Base-by-base conservation (phyloP, 495 filamentous ascomycete species). In the Penicillium silybi region DNA sequence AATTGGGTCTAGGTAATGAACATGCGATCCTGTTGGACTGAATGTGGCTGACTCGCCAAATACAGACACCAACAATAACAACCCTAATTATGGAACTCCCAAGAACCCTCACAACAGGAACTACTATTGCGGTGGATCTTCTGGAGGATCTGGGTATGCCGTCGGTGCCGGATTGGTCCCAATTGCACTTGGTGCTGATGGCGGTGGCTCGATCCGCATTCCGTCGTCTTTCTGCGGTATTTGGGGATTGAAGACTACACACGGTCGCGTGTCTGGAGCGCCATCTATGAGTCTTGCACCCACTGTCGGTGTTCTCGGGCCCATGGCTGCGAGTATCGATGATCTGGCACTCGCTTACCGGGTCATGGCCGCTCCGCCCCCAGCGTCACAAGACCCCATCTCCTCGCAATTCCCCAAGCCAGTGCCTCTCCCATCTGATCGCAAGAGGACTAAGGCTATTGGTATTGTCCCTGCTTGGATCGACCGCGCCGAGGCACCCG, bases 41-140 rank as follows among this genome's bases (percentile, higher is more conserved):
- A 5, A 11, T 22, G 32, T 17, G n/a, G 41, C 18, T 16, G 26
- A 35, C 13, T 48, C 34, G n/a, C 44, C 56, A 22, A 54, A 22
- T 18, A 46, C 62, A 80, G 89, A 92, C 57, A 90, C 85, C 8
- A 89, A 83, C 20, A 90, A 91, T 67, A 90, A 89, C 71, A 92
- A 95, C 55, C 87, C 87, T 18, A 81, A 80, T 46, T 79, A 80
- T 57, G 91, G 92, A 16, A 96, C 90, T 0, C 88, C 92, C 0
- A 69, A 77, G 3, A 97, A 97, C 68, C 93, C 92, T 40, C 82
- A 90, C 60, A 91, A 95, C 64, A 64, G 70, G 0, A 58, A 74
- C 3, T 96, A 91, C 74, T 97, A 95, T 69, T 85, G 87, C 22
- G 92, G 92, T 23, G 92, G 92, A 15, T 95, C 89, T 0, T 95